Conservation (phyloP, 2,329 filamentous ascomycete genomes). For the Xylaria hypoxylon region DNA sequence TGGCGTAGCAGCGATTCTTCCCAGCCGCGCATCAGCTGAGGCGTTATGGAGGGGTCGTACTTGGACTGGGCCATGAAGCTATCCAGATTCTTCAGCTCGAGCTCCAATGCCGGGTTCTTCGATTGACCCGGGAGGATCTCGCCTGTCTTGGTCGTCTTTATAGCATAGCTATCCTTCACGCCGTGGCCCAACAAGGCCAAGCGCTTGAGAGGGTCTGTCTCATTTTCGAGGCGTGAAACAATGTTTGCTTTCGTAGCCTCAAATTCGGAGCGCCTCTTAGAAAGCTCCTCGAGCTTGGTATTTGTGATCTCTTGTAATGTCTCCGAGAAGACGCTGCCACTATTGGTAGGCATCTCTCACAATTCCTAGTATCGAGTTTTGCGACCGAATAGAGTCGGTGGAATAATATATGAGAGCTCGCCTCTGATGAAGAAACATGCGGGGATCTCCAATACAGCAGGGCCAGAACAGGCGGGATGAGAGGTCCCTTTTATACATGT, state of each 20-base stretch:
- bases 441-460: background rate
- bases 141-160: conserved; percentile 49
- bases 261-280: conserved; percentile 54
- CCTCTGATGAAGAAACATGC: background rate
- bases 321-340: conserved; percentile 56
- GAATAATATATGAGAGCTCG: background rate
- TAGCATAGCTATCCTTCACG: conserved; percentile 53
- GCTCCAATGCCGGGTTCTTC: conserved; percentile 47
- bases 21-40: conserved; percentile 50
- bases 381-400: background rate
- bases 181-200: conserved; percentile 52
- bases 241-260: conserved; percentile 52
- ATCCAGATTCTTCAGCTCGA: conserved; percentile 55
- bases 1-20: conserved; percentile 54
- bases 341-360: conserved; percentile 39
- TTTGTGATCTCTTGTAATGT: conserved; percentile 59
- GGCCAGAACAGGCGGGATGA: background rate
- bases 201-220: conserved; percentile 48
- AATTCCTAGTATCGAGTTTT: too few relatives aligned
- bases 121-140: conserved; percentile 44
- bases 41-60: conserved; percentile 57
- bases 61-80: conserved; percentile 56
- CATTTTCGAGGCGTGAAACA: conserved; percentile 46
- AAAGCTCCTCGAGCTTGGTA: conserved; percentile 58
- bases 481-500: conserved; percentile 17